Evolutionary conservation across 768 basidiomycete genomes (phyloP), one percentile per base, ranked within the genome.

Genomic region (Mrakia gelida): DNA sequence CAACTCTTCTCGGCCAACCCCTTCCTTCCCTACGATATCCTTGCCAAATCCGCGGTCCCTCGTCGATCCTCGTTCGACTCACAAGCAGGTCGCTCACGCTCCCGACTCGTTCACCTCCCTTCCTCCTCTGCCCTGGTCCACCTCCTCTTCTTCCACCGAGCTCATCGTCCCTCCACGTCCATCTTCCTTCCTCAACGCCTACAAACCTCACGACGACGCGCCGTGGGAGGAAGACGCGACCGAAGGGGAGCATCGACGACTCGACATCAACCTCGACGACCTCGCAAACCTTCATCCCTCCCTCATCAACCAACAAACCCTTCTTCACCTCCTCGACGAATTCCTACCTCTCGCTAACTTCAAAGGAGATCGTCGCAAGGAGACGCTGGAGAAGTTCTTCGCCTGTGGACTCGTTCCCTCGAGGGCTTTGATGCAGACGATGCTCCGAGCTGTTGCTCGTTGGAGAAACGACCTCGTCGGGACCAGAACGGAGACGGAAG

Each of bases 121-220:
- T 5, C 67, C 67, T 16, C 38, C 67, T 41, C 67, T 70, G 9
- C 67, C 67, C 34, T 70, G 67, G 67, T 18, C 38, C 16, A 3
- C 65, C 26, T 43, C 38, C 34, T 3, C 26, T 3, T 10, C 34
- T 59, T 23, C 59, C 10, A 59, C 59, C 5, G 67, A 70, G 8
- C 67, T 43, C 21, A 38, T 70, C 67, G 67, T 70, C 3, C 18
- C 34, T 70, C 67, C 67, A 21, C 67, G 67, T 23, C 67, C 67
- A 21, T 34, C 34, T 4, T 41, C 38, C 10, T 70, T 6, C 9
- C 67, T 70, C 67, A 70, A 70, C 41, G 23, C 38, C 16, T 45
- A 45, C 34, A 70, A 43, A n/a, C 38, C 67, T 7, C 67, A 26
- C 6, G 41, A 34, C 34, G 26, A 41, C 67, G 67, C 34, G 38